Conservation (phyloP, 2,329 filamentous ascomycete genomes). For the Chrysoporthe cubensis region DNA sequence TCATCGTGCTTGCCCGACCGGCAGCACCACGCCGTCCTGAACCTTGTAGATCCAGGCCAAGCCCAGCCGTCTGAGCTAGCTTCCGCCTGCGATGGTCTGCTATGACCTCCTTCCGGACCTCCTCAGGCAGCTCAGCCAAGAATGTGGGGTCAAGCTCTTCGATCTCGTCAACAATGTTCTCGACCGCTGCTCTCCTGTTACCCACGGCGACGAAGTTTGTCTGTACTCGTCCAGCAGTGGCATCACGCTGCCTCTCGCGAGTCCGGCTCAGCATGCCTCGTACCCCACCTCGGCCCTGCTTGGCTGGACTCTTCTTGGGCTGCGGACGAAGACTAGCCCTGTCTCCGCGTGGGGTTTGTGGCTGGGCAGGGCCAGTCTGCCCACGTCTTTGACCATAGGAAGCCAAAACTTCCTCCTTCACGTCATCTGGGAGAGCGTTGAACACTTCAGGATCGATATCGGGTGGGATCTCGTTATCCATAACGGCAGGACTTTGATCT, state of each 20-base stretch:
- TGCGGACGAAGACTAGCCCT: conserved; percentile 53
- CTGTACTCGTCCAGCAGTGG: conserved; percentile 68
- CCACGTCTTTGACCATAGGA: conserved; percentile 60
- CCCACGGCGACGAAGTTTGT: conserved; percentile 67
- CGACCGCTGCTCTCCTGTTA: conserved; percentile 38
- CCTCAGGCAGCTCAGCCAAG: conserved; percentile 79
- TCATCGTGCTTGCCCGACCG: neutral
- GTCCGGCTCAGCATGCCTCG: conserved; percentile 47
- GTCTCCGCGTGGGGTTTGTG: conserved; percentile 61
- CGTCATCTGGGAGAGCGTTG: conserved; percentile 79
- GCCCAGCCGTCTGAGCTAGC: conserved; percentile 58
- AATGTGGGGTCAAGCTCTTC: conserved; percentile 71
- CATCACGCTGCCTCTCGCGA: conserved; percentile 56
- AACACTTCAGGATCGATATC: conserved; percentile 87
- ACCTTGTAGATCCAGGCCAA: conserved; percentile 47
- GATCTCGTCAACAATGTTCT: conserved; percentile 39
- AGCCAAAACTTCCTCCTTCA: conserved; percentile 80
- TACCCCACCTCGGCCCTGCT: conserved; percentile 52
- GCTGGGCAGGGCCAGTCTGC: conserved; percentile 40
- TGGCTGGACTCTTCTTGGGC: conserved; percentile 66
- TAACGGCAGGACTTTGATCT: conserved; percentile 42
- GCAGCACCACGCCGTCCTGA: conserved; percentile 34
- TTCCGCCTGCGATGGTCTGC: conserved; percentile 70
- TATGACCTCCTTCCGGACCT: conserved; percentile 77
- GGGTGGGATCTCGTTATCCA: conserved; percentile 57